phyloP scores from a whole-genome alignment of 1,139 yeast species.

The Nematodospora anomalae region DNA sequence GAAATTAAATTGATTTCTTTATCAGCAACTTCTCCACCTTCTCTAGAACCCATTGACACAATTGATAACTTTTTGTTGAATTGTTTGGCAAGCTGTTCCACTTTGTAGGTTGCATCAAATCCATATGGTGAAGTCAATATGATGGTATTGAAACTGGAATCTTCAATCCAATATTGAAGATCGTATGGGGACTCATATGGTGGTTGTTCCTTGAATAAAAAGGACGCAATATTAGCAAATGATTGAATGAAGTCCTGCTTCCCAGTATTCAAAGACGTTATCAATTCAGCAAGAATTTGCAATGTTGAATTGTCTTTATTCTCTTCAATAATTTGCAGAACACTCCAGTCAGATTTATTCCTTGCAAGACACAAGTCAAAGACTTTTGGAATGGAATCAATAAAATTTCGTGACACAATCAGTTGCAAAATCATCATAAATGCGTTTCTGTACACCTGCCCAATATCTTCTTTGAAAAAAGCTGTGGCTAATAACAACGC shows the following conservation, averaged over 20 bases:
- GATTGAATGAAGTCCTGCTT: slow-evolving; percentile 18
- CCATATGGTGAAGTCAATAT: slow-evolving; percentile 63
- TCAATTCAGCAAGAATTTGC: slow-evolving; percentile 12
- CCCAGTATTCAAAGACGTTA: slow-evolving; percentile 8
- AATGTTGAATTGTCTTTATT: slow-evolving; percentile 23
- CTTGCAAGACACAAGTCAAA: slow-evolving; percentile 13
- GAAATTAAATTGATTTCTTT: slow-evolving; percentile 49
- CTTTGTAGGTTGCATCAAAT: slow-evolving; percentile 62
- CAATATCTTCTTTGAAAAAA: slow-evolving; percentile 28
- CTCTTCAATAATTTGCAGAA: slow-evolving; percentile 8
- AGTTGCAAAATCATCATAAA: slow-evolving; percentile 9
- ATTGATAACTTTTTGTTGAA: slow-evolving; percentile 30
- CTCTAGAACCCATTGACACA: slow-evolving; percentile 77
- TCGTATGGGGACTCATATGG: slow-evolving; percentile 16
- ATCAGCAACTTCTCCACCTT: slow-evolving; percentile 60
- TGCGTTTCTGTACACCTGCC: slow-evolving; percentile 21
- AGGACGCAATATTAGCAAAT: slow-evolving; percentile 9
- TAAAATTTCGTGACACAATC: slow-evolving; percentile 1
- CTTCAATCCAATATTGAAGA: slow-evolving; percentile 22
- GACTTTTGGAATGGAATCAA: slow-evolving; percentile 1
- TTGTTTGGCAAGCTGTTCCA: slow-evolving; percentile 45
- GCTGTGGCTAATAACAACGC: slow-evolving; percentile 38
- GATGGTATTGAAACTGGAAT: slow-evolving; percentile 31
- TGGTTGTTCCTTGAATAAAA: slow-evolving; percentile 7
- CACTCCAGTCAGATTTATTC: slow-evolving; percentile 6